Base-by-base conservation (phyloP, 208 protist species). In the Borovskyia barvae region DNA sequence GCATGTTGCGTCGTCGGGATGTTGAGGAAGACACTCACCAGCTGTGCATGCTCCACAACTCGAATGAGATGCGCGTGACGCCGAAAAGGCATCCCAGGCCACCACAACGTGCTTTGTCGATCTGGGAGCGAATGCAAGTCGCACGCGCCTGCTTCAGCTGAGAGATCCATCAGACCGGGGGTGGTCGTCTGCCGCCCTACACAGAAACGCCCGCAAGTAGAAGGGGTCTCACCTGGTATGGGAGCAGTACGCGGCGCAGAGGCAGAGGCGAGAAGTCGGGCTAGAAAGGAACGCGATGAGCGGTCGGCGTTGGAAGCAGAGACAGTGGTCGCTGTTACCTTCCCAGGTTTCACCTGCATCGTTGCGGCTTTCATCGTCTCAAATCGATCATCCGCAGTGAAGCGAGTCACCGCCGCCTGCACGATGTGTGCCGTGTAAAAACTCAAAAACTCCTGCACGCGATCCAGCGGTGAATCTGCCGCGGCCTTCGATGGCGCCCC, bases 21-120 rank as follows among this genome's bases (percentile, higher is more conserved):
- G 25, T 56, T 71, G n/a, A 67, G 36, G 47, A 40, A 75, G 17
- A 64, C 24, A 36, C 60, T 51, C 20, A 66, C 57, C 3, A 75
- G 42, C 37, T 79, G 63, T 5, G 55, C 72, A 47, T 85, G 79
- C 62, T 79, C 69, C 35, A 78, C 25, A 36, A 85, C 56, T 20
- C 79, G 74, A 17, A 50, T 30, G 25, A 76, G 50, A 37, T 72
- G 79, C 7, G 32, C 42, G 30, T 72, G 51, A 25, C 60, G 47
- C 45, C 73, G 57, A 25, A 85, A 75, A 20, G 39, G 61, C 14
- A 59, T 39, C 35, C 48, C 59, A n/a, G 79, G 79, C 79, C 79
- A 85, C 63, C 66, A 82, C 79, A 85, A 79, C 12, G 79, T 79
- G 24, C 40, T 63, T 1, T 45, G 55, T 35, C 24, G 24, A 43